Conservation (phyloP, 768 basidiomycete species). For the Xerocomus spinulosus region DNA sequence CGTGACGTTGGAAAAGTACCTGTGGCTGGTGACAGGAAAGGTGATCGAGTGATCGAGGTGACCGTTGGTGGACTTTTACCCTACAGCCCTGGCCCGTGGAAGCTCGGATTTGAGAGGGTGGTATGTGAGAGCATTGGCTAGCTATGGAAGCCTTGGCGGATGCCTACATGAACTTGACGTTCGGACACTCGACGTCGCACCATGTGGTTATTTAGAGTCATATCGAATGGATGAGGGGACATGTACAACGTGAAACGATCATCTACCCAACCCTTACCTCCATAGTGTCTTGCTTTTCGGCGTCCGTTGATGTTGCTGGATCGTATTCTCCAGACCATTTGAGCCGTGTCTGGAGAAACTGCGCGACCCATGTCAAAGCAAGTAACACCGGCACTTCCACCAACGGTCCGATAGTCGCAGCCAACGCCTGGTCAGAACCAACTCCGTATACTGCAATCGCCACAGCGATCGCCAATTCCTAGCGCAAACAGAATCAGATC, state of each 20-base stretch:
- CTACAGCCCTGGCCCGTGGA: too few species aligned
- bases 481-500: neutral
- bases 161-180: too few species aligned
- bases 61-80: conserved; percentile 67
- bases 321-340: conserved; percentile 31
- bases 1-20: too few species aligned
- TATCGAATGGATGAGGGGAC: too few species aligned
- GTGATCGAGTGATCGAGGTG: conserved; percentile 48
- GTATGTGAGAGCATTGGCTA: neutral
- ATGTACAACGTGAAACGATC: too few species aligned
- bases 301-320: conserved; percentile 15
- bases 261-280: neutral
- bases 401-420: conserved; percentile 75
- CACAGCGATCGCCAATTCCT: conserved; percentile 83
- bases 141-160: too few species aligned
- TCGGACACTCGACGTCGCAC: too few species aligned
- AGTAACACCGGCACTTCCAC: conserved; percentile 78
- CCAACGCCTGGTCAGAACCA: conserved; percentile 72
- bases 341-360: conserved; percentile 40
- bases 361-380: conserved; percentile 60
- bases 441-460: conserved; percentile 75
- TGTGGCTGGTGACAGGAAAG: conserved; percentile 26
- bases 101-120: conserved; percentile 77
- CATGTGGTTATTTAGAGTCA: too few species aligned
- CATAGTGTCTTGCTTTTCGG: conserved; percentile 28